Evolutionary conservation across 306 rosid genomes (phyloP), one percentile per base, ranked within the genome.

Genomic region (Delonix regia): DNA sequence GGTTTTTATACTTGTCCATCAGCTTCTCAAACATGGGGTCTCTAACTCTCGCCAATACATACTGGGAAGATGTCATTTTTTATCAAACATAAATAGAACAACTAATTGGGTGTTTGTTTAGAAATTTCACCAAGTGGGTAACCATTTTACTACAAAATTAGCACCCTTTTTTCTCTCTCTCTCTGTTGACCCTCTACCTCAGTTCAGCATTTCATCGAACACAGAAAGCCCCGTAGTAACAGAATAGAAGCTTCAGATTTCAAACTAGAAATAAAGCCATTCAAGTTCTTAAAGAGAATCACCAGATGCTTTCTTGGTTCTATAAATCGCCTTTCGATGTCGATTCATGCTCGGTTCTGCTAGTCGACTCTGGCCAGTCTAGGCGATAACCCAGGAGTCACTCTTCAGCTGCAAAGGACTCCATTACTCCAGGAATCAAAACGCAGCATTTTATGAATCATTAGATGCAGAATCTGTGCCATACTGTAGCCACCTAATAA

Each of bases 1-100:
- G 89, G 82, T 85, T 68, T 48, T 92, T 94, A 86, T 90, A 90
- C 72, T 86, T 90, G 9, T 94, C 94, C 98, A 94, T 94, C 15
- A 90, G 51, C 83, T 94, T 94, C 86, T 94, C 98, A 71, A 94
- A 92, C 0, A 91, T 90, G 13, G 96, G 87, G 81, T 94, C 97
- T 88, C 97, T 83, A 38, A 88, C 85, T 86, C 98, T 88, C 5
- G 90, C 68, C 56, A 87, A 87, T 28, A 94, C 97, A 21, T 81
- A 92, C 67, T 90, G 90, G 7, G 90, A 42, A 74, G 96, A 90
- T 0, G 93, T 92, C 1, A 90, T 89, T 81, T 94, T 90, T 27
- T 63, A 85, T 76, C 98, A 80, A 74, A 83, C 44, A 61, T 18
- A 73, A 47, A 80, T 61, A 25, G 76, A 59, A 68, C 71, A 70